Conservation (phyloP, 495 filamentous ascomycete genomes). For the Trichoderma gamsii region DNA sequence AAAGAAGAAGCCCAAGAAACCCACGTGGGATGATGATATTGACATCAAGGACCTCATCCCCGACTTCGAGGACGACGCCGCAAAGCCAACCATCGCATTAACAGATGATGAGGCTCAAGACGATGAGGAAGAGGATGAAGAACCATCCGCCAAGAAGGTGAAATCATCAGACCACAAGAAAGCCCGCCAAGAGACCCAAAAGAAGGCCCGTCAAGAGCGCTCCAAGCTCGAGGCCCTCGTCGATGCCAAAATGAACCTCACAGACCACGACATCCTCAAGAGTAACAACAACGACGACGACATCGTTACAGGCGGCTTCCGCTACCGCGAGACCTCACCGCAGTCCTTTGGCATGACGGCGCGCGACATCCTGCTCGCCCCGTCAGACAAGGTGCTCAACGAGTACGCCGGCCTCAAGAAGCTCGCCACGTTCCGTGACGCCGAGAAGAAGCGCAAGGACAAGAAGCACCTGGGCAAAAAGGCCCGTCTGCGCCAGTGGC, state of each 20-base stretch:
- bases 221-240: conserved; percentile 82
- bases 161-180: conserved; percentile 59
- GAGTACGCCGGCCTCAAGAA: conserved; percentile 91
- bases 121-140: conserved; percentile 35
- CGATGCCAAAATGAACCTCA: conserved; percentile 70
- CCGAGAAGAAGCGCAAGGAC: conserved; percentile 80
- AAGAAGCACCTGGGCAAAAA: conserved; percentile 88
- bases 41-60: conserved; percentile 89
- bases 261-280: conserved; percentile 50
- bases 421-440: conserved; percentile 79
- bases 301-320: conserved; percentile 51
- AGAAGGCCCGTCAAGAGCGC: conserved; percentile 66
- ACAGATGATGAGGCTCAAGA: conserved; percentile 49
- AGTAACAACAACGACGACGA: conserved; percentile 23
- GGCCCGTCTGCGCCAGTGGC: conserved; percentile 80
- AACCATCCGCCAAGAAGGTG: conserved; percentile 45
- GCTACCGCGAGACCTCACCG: conserved; percentile 91
- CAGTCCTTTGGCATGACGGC: conserved; percentile 82
- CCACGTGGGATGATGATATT: conserved; percentile 93
- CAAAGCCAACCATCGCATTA: conserved; percentile 47
- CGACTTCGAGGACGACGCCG: conserved; percentile 63
- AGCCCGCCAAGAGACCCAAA: conserved; percentile 65
- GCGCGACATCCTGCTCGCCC: conserved; percentile 84
- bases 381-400: conserved; percentile 77
- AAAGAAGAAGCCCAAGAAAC: conserved; percentile 72